Conservation (phyloP, 2,329 filamentous ascomycete genomes). For the Cladosporium sp. region DNA sequence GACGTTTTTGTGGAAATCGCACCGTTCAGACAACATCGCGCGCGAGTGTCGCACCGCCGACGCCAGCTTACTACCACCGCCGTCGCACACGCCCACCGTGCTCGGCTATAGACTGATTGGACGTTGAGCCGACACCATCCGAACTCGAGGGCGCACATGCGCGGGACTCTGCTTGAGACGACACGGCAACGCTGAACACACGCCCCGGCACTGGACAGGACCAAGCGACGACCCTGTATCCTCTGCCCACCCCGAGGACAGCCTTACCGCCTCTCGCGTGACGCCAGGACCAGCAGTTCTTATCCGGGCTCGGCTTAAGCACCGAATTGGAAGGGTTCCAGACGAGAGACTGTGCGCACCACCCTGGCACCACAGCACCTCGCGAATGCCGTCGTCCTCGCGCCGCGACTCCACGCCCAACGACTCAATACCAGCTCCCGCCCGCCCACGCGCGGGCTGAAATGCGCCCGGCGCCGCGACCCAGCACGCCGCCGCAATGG, state of each 20-base stretch:
- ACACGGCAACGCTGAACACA: background rate
- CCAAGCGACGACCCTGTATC: too few species aligned
- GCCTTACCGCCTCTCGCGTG: too few species aligned
- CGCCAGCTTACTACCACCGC: background rate
- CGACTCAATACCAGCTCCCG: too few species aligned
- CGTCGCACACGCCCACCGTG: background rate
- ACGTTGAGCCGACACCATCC: conserved; percentile 7
- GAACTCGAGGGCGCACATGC: background rate
- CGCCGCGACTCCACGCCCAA: too few species aligned
- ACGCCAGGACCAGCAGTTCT: conserved; percentile 6
- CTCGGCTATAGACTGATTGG: background rate
- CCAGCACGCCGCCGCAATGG: background rate
- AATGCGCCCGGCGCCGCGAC: background rate
- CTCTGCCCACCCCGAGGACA: too few species aligned
- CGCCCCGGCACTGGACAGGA: too few species aligned
- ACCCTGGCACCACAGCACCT: background rate
- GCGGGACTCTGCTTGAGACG: background rate
- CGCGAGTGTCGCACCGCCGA: background rate
- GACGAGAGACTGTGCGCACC: conserved; percentile 7
- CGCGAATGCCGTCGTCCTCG: background rate
- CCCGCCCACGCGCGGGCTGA: background rate
- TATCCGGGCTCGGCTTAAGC: conserved; percentile 11
- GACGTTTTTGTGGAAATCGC: too few species aligned
- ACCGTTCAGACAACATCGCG: background rate
- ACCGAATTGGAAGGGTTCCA: background rate